A percentile compares a stretch with the other conserved stretches of the same genome.
Conservation (phyloP, 352 stramenopile genomes). For the Phytophthora ohioensis region DNA sequence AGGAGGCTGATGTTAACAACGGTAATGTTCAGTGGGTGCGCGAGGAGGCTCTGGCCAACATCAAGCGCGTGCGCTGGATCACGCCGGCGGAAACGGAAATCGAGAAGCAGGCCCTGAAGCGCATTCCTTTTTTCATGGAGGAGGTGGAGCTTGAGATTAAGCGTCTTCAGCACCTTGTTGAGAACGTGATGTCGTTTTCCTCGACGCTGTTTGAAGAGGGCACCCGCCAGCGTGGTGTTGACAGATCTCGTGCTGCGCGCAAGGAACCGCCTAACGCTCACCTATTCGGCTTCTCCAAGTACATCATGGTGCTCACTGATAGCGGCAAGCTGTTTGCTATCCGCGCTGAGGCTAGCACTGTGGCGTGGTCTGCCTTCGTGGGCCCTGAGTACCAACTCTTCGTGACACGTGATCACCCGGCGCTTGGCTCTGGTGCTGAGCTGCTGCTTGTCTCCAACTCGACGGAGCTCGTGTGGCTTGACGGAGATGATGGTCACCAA, state of each 20-base stretch:
- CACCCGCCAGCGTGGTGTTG: constrained; percentile 28
- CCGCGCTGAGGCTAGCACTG: constrained; percentile 72
- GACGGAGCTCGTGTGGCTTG: constrained; percentile 72
- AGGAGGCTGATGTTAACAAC: constrained; percentile 35
- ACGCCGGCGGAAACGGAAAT: constrained; percentile 81
- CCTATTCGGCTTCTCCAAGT: constrained; percentile 89
- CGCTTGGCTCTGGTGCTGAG: constrained; percentile 73
- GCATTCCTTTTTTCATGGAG: constrained; percentile 77
- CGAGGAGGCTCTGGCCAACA: constrained; percentile 82
- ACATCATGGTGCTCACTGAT: constrained; percentile 75
- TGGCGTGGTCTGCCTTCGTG: constrained; percentile 79
- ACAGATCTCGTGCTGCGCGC: constrained; percentile 48
- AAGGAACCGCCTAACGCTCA: constrained; percentile 74
- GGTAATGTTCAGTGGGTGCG: constrained; percentile 71
- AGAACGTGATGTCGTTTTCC: constrained; percentile 57
- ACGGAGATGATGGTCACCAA: constrained; percentile 68
- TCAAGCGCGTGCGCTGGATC: constrained; percentile 82
- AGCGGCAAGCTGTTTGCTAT: constrained; percentile 87
- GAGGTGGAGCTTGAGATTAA: constrained; percentile 71
- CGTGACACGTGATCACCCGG: constrained; percentile 82
- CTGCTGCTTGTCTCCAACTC: constrained; percentile 73
- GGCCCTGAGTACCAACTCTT: constrained; percentile 77
- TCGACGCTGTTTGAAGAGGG: constrained; percentile 62
- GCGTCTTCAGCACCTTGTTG: constrained; percentile 59
- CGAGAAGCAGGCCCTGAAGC: constrained; percentile 75